Percentiles rank a stretch among this genome's conserved stretches.
These are phyloP conservation scores for Xylaria sp. DNA, from an alignment of 2,329 filamentous ascomycete genomes.

Conservation along the genomic window DNA sequence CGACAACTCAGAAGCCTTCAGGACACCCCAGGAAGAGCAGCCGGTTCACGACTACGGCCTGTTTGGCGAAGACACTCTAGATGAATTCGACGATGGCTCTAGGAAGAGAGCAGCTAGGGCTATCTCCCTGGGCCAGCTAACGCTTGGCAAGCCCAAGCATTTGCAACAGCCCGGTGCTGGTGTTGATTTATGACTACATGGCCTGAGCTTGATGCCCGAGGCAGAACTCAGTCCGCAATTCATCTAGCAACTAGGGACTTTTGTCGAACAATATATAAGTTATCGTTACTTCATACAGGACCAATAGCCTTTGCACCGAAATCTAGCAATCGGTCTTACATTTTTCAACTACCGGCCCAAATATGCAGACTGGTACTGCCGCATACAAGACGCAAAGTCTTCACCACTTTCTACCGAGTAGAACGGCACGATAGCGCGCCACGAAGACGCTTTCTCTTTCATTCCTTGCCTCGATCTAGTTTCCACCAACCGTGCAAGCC, in stretches of 20 bases:
- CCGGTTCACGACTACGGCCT: slow-evolving; percentile 53
- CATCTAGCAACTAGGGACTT: slow-evolving; percentile 15
- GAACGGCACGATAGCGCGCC: slow-evolving; percentile 5
- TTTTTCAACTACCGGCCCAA: background rate
- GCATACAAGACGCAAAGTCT: background rate
- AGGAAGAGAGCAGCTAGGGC: slow-evolving; percentile 69
- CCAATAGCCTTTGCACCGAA: background rate
- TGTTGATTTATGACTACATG: slow-evolving; percentile 51
- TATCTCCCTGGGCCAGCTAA: slow-evolving; percentile 72
- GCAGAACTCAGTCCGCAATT: slow-evolving; percentile 5
- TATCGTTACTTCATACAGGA: background rate
- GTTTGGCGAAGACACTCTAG: slow-evolving; percentile 57
- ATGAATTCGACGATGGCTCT: slow-evolving; percentile 52
- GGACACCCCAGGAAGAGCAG: slow-evolving; percentile 63
- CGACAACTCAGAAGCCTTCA: slow-evolving; percentile 60
- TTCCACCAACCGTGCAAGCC: slow-evolving; percentile 4
- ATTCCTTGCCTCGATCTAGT: background rate
- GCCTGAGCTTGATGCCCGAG: slow-evolving; percentile 35
- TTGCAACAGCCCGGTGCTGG: slow-evolving; percentile 39
- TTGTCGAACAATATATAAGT: background rate
- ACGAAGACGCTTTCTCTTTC: background rate
- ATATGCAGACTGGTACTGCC: background rate
- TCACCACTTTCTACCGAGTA: background rate
- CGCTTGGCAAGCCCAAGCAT: slow-evolving; percentile 55
- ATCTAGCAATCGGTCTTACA: background rate